These are phyloP conservation scores for Coniferiporia weirii DNA, from an alignment of 1,284 basidiomycete species.

Conservation along the genomic window DNA sequence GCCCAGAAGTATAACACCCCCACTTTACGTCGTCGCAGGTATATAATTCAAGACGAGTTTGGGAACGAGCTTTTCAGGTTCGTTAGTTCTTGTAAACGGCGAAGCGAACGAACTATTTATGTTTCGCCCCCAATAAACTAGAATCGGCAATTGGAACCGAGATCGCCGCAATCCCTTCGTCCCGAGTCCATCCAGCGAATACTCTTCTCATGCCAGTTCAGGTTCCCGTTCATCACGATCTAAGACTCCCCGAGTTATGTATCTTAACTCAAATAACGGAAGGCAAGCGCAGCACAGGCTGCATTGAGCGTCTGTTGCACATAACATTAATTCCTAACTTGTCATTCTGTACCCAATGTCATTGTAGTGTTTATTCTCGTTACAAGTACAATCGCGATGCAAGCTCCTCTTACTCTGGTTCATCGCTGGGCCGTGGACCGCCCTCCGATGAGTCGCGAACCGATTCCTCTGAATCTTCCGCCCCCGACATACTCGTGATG, in stretches of 20 bases:
- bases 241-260: conserved; percentile 7
- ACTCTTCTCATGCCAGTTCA: background rate
- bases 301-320: background rate
- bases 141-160: conserved; percentile 9
- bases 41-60: conserved; percentile 62
- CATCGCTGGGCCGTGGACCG: background rate
- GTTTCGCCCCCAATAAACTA: background rate
- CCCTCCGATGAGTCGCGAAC: background rate
- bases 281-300: conserved; percentile 14
- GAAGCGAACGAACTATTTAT: background rate
- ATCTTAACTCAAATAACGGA: conserved; percentile 10
- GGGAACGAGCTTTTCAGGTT: conserved; percentile 65
- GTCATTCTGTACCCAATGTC: background rate
- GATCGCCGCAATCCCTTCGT: background rate
- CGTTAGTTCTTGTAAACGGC: background rate
- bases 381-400: conserved; percentile 5
- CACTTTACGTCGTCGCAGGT: conserved; percentile 64
- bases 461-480: conserved; percentile 1
- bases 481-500: conserved; percentile 11
- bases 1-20: conserved; percentile 30
- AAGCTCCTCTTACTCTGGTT: background rate
- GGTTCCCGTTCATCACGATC: conserved; percentile 4
- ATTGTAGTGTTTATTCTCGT: conserved; percentile 1
- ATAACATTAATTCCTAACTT: background rate
- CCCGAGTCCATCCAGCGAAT: background rate